A percentile compares a stretch with the other conserved stretches of the same genome.
Evolutionary conservation across 225 moss, liverwort and hornwort genomes (phyloP).

Genomic region (Takakia lepidozioides): DNA sequence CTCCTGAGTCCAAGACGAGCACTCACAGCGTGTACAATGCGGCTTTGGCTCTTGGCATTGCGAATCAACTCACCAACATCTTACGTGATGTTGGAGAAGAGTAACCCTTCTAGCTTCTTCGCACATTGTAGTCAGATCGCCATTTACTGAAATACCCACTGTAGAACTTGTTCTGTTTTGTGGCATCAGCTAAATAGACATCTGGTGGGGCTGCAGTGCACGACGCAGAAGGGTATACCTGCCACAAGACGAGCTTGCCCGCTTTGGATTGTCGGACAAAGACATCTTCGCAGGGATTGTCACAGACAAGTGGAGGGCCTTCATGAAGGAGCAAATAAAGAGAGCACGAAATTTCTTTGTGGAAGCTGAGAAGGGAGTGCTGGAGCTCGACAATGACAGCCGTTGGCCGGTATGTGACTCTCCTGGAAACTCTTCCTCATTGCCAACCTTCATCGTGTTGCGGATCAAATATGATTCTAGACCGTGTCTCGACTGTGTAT

Average conservation of each 20-base stretch:
- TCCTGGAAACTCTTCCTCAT: too few species aligned
- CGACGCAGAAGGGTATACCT: slow-evolving; percentile 38
- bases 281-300: slow-evolving; percentile 40
- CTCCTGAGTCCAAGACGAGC: slow-evolving; percentile 52
- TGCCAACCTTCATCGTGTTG: too few species aligned
- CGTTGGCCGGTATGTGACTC: slow-evolving; percentile 60
- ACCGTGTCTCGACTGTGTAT: too few species aligned
- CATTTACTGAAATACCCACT: too few species aligned
- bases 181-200: too few species aligned
- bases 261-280: slow-evolving; percentile 35
- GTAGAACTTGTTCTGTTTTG: too few species aligned
- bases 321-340: slow-evolving; percentile 48
- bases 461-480: too few species aligned
- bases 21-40: slow-evolving; percentile 79
- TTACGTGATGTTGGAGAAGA: slow-evolving; percentile 96
- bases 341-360: slow-evolving; percentile 47
- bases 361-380: slow-evolving; percentile 36
- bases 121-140: too few species aligned
- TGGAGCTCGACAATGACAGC: slow-evolving; percentile 46
- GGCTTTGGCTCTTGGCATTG: slow-evolving; percentile 78
- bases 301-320: slow-evolving; percentile 47
- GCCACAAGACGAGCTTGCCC: slow-evolving; percentile 41
- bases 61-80: slow-evolving; percentile 94
- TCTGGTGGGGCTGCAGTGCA: too few species aligned
- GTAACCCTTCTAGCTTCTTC: too few species aligned